Evolutionary conservation across 768 basidiomycete species (phyloP), one percentile per base, ranked within the genome.

Genomic region (Wakefieldia striispora): DNA sequence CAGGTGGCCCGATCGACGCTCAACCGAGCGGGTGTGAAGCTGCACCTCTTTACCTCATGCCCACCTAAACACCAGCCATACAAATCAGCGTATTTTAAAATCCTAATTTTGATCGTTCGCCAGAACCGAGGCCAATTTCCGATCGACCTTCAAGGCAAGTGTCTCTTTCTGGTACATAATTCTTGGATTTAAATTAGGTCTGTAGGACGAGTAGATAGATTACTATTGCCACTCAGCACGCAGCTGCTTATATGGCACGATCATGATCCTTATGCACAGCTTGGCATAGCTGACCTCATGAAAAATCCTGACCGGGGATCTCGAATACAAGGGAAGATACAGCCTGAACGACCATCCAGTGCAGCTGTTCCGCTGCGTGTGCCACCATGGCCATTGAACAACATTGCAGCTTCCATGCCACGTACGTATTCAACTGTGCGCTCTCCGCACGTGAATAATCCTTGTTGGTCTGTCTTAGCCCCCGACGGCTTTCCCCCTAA

Each of bases 1-100:
- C 50, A 82, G 81, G 67, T 76, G 40, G 75, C 78, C 31, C 70
- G 73, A 51, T 70, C 64, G 45, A 80, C 79, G 9, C 74, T 82
- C 44, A 66, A 65, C 46, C 62, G 59, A 20, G 66, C 69, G 27
- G 74, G 75, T 33, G 54, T 80, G 45, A 68, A 71, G 20, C 63
- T 74, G 13, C 75, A 79, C 54, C 66, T 68, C 39, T 80, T 79
- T 62, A 72, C 71, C 29, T 64, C 70, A 39, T 81, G 80, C 58
- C 64, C 75, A 19, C 54, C 69, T 24, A 57, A 64, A 45, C 60
- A 74, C 23, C 56, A 65, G 35, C 69, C 67, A 11, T 70, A 73
- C 65, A 82, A 80, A 65, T 59, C 65, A 34, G 72, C 71, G 14
- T 83, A 82, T 64, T 71, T 79, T 60, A 72, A 71, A 53, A 63